These are phyloP conservation scores for Dorcoceras hygrometricum DNA, from an alignment of 257 asterid species.

Conservation along the genomic window DNA sequence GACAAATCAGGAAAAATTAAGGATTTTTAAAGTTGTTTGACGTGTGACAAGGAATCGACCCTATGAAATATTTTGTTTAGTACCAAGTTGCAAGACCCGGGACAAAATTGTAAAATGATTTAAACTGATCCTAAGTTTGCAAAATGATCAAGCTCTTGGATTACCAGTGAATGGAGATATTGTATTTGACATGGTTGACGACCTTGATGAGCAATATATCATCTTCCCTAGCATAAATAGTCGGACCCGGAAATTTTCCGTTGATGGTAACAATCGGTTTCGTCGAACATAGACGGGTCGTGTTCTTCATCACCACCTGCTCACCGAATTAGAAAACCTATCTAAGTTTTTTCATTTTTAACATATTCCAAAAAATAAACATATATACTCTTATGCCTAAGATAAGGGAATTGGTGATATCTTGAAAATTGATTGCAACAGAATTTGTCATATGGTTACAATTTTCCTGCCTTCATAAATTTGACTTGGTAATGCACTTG, in stretches of 20 bases:
- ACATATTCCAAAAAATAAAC: too few relatives aligned
- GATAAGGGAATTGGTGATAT: not conserved
- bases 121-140: not conserved
- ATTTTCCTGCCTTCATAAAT: conserved; percentile 22
- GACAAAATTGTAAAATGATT: too few relatives aligned
- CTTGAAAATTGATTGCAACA: too few relatives aligned
- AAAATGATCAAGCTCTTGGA: not conserved
- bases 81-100: too few relatives aligned
- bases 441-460: conserved; percentile 5
- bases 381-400: too few relatives aligned
- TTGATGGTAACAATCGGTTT: conserved; percentile 63
- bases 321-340: not conserved
- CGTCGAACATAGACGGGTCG: conserved; percentile 51
- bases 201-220: conserved; percentile 57
- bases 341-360: not conserved
- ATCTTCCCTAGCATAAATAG: conserved; percentile 63
- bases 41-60: too few relatives aligned
- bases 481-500: conserved; percentile 13
- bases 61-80: too few relatives aligned
- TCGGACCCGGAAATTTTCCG: conserved; percentile 72
- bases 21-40: too few relatives aligned
- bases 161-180: conserved; percentile 70
- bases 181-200: conserved; percentile 59
- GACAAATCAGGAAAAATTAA: too few relatives aligned
- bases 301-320: conserved; percentile 60